These are phyloP conservation scores for Thyridium curvatum DNA, from an alignment of 2,329 filamentous ascomycete genomes.

Conservation along the genomic window DNA sequence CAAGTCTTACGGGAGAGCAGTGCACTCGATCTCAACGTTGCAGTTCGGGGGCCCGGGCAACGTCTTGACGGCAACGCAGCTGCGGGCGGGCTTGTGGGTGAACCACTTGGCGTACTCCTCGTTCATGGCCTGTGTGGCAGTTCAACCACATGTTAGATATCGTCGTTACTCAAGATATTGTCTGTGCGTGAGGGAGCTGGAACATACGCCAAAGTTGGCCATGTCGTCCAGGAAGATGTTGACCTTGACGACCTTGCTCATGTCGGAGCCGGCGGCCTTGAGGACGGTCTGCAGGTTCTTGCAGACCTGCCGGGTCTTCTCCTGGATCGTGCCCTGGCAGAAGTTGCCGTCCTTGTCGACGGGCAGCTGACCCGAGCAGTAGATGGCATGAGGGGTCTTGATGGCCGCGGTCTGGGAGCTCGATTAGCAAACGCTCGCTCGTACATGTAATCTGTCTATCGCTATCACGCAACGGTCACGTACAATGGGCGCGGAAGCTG, in stretches of 20 bases:
- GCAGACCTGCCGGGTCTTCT: slow-evolving; percentile 59
- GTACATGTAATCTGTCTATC: no score
- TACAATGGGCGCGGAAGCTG: background rate
- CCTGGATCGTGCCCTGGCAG: slow-evolving; percentile 51
- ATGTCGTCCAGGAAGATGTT: slow-evolving; percentile 90
- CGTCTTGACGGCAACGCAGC: slow-evolving; percentile 84
- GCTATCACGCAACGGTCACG: no score
- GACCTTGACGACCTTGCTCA: slow-evolving; percentile 82
- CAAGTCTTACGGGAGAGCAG: slow-evolving; percentile 57
- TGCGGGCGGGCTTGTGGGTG: slow-evolving; percentile 76
- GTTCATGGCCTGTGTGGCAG: slow-evolving; percentile 62
- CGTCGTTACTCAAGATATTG: background rate
- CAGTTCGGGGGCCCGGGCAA: slow-evolving; percentile 67
- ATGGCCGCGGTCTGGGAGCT: slow-evolving; percentile 54
- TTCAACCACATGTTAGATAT: background rate
- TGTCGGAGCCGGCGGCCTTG: slow-evolving; percentile 69
- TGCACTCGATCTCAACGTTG: slow-evolving; percentile 84
- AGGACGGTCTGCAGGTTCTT: slow-evolving; percentile 82
- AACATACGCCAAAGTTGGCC: slow-evolving; percentile 66
- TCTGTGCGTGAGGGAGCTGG: no score
- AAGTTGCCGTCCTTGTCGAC: slow-evolving; percentile 49
- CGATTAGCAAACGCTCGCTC: slow-evolving; percentile 7
- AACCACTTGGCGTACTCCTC: slow-evolving; percentile 79
- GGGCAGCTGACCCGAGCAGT: slow-evolving; percentile 68
- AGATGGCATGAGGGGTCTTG: slow-evolving; percentile 59